A percentile compares a stretch with the other conserved stretches of the same genome.
Conservation (phyloP, 2,329 filamentous ascomycete genomes). For the Microdochium paspali region DNA sequence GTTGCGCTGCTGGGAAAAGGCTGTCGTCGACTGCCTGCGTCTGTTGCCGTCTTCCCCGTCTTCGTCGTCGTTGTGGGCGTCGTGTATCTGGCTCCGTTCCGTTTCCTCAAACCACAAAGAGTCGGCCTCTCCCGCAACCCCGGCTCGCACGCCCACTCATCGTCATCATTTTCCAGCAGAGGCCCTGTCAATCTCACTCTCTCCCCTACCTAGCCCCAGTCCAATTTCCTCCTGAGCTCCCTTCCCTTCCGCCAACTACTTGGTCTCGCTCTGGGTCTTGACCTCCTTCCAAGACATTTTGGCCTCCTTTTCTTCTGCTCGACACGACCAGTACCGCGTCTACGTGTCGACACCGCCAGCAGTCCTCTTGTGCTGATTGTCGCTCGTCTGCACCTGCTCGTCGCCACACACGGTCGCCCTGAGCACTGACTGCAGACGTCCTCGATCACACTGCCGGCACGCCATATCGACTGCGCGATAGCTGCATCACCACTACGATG, state of each 20-base stretch:
- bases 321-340: background rate
- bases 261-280: background rate
- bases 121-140: background rate
- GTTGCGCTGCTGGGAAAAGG: background rate
- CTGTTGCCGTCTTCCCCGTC: background rate
- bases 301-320: background rate
- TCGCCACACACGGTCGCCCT: background rate
- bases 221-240: slow-evolving; percentile 1
- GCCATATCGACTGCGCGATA: background rate
- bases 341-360: background rate
- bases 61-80: background rate
- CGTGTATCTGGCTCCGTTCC: background rate
- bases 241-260: background rate
- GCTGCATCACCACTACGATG: slow-evolving; percentile 25
- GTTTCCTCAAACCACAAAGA: too few relatives aligned
- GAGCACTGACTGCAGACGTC: background rate
- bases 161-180: background rate
- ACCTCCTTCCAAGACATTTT: background rate
- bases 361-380: too few relatives aligned
- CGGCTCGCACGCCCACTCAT: background rate
- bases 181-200: background rate
- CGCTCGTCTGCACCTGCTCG: background rate
- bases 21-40: background rate
- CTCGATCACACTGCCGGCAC: too few relatives aligned
- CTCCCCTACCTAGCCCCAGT: background rate